Conservation (phyloP, 345 rosid species). For the Syzygium grande region DNA sequence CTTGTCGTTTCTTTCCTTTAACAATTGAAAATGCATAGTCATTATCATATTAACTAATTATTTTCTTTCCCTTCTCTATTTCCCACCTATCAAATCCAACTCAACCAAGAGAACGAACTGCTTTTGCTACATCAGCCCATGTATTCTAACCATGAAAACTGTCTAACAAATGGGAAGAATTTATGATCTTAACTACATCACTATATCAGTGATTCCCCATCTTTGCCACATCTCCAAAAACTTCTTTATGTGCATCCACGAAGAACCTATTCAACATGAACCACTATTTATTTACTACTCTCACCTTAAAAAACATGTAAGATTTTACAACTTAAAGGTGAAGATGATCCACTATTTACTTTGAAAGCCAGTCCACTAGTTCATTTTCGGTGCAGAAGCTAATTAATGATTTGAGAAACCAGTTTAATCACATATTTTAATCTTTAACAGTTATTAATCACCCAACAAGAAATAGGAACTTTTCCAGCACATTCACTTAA, state of each 20-base stretch:
- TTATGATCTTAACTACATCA: background rate
- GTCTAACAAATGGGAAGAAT: background rate
- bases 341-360: background rate
- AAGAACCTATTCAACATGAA: background rate
- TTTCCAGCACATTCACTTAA: background rate
- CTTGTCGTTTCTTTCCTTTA: background rate
- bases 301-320: background rate
- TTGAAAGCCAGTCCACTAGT: background rate
- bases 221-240: background rate
- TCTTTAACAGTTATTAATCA: background rate
- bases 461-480: background rate
- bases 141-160: background rate
- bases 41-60: background rate
- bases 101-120: background rate
- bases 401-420: background rate
- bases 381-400: background rate
- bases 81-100: background rate
- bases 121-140: background rate
- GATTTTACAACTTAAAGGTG: background rate
- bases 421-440: background rate
- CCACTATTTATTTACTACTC: background rate
- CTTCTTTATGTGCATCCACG: background rate
- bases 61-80: background rate
- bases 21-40: background rate
- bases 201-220: background rate